A percentile compares a stretch with the other conserved stretches of the same genome.
phyloP scores from a whole-genome alignment of 2,329 filamentous ascomycete species.

The Diaporthe sp. region DNA sequence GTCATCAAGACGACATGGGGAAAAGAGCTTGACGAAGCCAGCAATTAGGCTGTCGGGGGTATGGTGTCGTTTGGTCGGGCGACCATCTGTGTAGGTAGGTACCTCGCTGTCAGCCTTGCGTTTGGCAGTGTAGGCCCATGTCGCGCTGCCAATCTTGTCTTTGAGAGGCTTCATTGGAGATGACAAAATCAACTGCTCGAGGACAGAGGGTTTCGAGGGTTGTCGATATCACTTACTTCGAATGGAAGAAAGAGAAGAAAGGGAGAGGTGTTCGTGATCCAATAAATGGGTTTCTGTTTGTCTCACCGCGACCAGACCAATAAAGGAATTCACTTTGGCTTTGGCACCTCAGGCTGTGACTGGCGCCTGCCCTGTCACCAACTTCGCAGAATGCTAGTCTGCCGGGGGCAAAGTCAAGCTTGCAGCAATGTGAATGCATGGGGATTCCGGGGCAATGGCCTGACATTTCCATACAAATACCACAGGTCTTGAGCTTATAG shows the following conservation, averaged over 20 bases:
- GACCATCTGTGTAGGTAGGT: background rate
- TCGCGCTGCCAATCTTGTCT: background rate
- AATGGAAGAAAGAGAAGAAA: background rate
- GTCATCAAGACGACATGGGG: background rate
- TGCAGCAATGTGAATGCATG: background rate
- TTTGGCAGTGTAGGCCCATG: background rate
- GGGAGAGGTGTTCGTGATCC: background rate
- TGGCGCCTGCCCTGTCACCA: background rate
- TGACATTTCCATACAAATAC: background rate
- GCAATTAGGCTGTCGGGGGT: background rate
- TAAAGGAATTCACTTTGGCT: background rate
- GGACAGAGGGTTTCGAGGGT: background rate
- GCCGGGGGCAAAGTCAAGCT: too few relatives aligned
- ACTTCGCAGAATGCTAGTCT: background rate
- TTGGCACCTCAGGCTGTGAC: background rate
- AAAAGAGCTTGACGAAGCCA: background rate
- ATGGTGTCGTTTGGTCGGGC: background rate
- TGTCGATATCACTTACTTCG: background rate
- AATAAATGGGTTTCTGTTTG: too few relatives aligned
- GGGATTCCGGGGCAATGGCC: background rate
- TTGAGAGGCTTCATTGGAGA: background rate
- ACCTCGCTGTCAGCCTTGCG: background rate
- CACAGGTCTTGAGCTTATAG: too few relatives aligned
- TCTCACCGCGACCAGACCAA: background rate
- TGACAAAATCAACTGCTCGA: background rate